Base-by-base conservation (phyloP, 768 basidiomycete species). In the Polyporus arcularius region DNA sequence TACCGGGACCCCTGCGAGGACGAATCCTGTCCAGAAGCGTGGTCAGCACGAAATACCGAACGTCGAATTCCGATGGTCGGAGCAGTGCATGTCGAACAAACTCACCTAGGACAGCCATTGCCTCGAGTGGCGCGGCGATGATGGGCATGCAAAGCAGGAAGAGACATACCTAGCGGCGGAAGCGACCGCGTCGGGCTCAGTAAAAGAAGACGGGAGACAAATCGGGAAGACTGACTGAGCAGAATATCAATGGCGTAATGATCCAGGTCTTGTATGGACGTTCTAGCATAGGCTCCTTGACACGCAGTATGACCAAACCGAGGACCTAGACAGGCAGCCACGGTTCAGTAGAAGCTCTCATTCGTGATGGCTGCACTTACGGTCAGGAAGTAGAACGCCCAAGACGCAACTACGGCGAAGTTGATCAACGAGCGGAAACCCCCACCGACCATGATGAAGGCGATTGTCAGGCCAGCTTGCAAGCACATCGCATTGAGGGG, bases 231-330 rank as follows among this genome's bases (percentile, higher is more conserved):
- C 87, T 61, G 70, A 94, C 93, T 35, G 82, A 88, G 68, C 94
- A 96, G 74, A 98, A 98, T 4, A 80, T 85, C 32, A 98, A 77
- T 1, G 96, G 96, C 0, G 96, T 98, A 40, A 85, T 82, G 38
- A 97, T 89, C 88, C 89, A 97, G 5, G 94, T 91, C 68, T 85
- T 91, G 72, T 98, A 98, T 2, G 96, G 96, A 58, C 95, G 83
- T 69, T 94, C 88, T 11, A 99, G 79, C 66, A 86, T 81, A 0
- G 96, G 96, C 72, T 99, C 96, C 70, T 93, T 94, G 10, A 96
- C 76, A 32, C 96, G 85, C 39, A 98, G 75, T 55, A 97, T 88
- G 1, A 98, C 82, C 15, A 98, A 78, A 1, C 95, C 95, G 31
- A 97, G 78, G 5, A 96, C 94, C 92, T 92, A 35, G 35, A 35